phyloP scores from a whole-genome alignment of 2,329 filamentous ascomycete genomes.

The Blumeriella jaapii region DNA sequence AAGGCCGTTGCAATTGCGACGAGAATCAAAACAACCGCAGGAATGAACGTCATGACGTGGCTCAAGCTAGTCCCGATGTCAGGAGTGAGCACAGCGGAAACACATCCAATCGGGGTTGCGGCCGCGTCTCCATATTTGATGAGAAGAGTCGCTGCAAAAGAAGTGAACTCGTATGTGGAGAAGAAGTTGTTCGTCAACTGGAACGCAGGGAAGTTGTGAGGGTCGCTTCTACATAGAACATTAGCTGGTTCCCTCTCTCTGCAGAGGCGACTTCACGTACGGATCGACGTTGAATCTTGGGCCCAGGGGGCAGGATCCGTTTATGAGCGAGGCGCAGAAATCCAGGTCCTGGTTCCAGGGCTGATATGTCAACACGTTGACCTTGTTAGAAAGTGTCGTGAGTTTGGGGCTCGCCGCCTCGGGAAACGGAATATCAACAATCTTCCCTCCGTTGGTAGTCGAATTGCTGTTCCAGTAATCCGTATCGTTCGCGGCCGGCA shows the following conservation, averaged over 20 bases:
- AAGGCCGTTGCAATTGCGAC: slow-evolving; percentile 74
- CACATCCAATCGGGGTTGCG: slow-evolving; percentile 60
- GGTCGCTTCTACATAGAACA: slow-evolving; percentile 25
- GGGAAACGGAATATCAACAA: slow-evolving; percentile 48
- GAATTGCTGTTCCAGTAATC: slow-evolving; percentile 46
- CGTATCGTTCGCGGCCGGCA: slow-evolving; percentile 48
- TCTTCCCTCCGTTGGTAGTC: slow-evolving; percentile 58
- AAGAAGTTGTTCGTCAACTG: slow-evolving; percentile 61
- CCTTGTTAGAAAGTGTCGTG: slow-evolving; percentile 61
- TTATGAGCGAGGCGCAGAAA: slow-evolving; percentile 58
- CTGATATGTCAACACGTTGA: slow-evolving; percentile 68
- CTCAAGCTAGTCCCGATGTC: slow-evolving; percentile 59
- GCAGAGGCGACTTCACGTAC: slow-evolving; percentile 28
- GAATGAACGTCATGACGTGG: slow-evolving; percentile 63
- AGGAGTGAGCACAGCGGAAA: slow-evolving; percentile 75
- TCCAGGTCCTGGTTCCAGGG: slow-evolving; percentile 44
- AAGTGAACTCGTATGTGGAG: slow-evolving; percentile 78
- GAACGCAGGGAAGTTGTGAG: slow-evolving; percentile 54
- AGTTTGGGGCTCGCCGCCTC: slow-evolving; percentile 37
- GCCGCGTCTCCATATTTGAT: slow-evolving; percentile 62
- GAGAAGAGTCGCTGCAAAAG: slow-evolving; percentile 61
- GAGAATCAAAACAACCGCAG: slow-evolving; percentile 64
- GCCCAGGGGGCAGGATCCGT: slow-evolving; percentile 59
- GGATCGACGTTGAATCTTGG: slow-evolving; percentile 55
- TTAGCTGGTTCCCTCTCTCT: slow-evolving; percentile 4